Evolutionary conservation across 2,329 filamentous ascomycete genomes (phyloP), one percentile per base, ranked within the genome.

Genomic region (Colletotrichum tofieldiae): DNA sequence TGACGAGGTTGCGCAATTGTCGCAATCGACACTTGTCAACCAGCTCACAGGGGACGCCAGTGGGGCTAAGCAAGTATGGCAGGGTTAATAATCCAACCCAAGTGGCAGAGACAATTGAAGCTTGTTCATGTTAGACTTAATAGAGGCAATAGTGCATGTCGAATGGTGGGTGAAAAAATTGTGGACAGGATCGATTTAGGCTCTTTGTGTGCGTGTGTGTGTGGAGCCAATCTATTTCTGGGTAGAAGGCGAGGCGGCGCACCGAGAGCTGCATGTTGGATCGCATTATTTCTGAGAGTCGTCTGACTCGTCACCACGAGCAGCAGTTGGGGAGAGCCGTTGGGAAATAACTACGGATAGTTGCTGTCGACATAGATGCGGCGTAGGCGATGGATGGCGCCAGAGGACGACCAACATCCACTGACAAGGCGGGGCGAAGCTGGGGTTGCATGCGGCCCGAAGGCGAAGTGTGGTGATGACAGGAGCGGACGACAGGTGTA

Each of bases 281-380:
- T 37, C 43, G 16, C n/a, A n/a, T 26, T 39, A 8, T 16, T 49
- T 32, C 18, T 37, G 12, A 26, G 26, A 35, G 5, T 52, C 3
- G 60, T 9, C 47, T 54, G 61, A 64, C 47, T 64, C 61, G 61
- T 37, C 61, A n/a, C 43, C 41, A 64, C 61, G 47, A 14, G 35
- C 35, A 63, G 23, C 60, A 63, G 35, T 52, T 26, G 16, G 12
- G 29, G 12, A 49, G 20, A 26, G 29, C 20, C 12, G n/a, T 12
- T 18, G 20, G 20, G 3, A 12, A 23, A 20, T 8, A 20, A 61
- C n/a, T 9, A 26, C 23, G 23, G 23, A 26, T 26, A 39, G 52
- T 20, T 43, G 37, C 5, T 14, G 32, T 14, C 7, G 29, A 41
- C 32, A 58, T 12, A 35, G 12, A 20, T 20, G 20, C 29, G 51